phyloP scores from a whole-genome alignment of 176 grass and related monocot species.

The Triticum turgidum region DNA sequence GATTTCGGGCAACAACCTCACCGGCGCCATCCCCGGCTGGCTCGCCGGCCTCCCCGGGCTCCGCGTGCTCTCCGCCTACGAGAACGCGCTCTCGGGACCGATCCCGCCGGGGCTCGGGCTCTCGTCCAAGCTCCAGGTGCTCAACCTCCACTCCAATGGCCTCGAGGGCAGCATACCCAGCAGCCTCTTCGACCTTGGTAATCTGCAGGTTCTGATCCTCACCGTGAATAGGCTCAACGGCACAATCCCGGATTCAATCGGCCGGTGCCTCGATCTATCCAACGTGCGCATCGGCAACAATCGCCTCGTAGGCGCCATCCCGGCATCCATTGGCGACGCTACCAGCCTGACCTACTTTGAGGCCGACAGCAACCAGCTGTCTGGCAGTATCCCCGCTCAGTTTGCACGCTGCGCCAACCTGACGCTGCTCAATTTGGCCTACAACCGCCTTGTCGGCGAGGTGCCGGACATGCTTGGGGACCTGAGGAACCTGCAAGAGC shows the following conservation, averaged over 20 bases:
- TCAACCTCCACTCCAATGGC: conserved; percentile 91
- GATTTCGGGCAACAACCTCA: conserved; percentile 82
- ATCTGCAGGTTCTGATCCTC: conserved; percentile 70
- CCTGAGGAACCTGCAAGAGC: conserved; percentile 77
- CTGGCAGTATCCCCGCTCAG: conserved; percentile 61
- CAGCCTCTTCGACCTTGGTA: conserved; percentile 69
- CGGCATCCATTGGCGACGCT: conserved; percentile 59
- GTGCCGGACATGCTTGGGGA: conserved; percentile 57
- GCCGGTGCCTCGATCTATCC: conserved; percentile 65
- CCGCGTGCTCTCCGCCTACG: conserved; percentile 77
- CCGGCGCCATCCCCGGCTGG: conserved; percentile 60
- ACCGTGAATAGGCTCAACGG: conserved; percentile 79
- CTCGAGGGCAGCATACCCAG: conserved; percentile 68
- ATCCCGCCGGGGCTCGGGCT: conserved; percentile 68
- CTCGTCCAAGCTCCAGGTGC: conserved; percentile 55
- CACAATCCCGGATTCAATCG: conserved; percentile 59
- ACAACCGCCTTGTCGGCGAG: conserved; percentile 64
- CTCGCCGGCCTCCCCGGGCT: conserved; percentile 53
- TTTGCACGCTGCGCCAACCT: conserved; percentile 77
- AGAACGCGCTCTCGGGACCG: conserved; percentile 61
- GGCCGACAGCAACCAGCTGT: conserved; percentile 71
- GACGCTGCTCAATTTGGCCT: conserved; percentile 79
- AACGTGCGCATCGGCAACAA: conserved; percentile 86
- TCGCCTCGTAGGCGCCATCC: conserved; percentile 58
- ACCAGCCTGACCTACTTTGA: conserved; percentile 90